Evolutionary conservation across 73 alveolate species (phyloP).

Genomic region (Symbiodinium pilosum): DNA sequence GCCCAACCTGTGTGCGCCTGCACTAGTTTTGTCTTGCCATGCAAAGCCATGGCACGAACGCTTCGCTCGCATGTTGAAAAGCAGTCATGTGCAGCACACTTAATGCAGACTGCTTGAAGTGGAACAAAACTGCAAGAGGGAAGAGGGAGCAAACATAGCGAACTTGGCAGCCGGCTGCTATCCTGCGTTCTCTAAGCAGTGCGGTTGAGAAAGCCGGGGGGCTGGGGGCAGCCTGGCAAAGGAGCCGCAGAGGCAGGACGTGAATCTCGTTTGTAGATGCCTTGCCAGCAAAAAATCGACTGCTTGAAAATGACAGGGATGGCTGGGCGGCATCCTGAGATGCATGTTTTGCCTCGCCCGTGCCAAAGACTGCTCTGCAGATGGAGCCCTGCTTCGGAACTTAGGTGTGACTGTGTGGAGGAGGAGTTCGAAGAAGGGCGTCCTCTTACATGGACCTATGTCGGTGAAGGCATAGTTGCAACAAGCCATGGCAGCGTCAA

Average conservation of each 20-base stretch:
- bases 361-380: not conserved
- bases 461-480: conserved; percentile 4
- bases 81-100: too few species aligned
- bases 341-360: not conserved
- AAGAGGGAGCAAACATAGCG: too few species aligned
- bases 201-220: not conserved
- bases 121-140: too few species aligned
- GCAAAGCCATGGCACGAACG: too few species aligned
- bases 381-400: too few species aligned
- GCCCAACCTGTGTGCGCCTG: not conserved
- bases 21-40: too few species aligned
- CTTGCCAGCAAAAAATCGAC: not conserved
- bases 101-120: too few species aligned
- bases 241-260: too few species aligned
- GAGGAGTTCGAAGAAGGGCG: conserved; percentile 48
- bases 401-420: conserved; percentile 68
- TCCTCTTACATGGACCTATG: conserved; percentile 74
- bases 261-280: not conserved
- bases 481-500: too few species aligned
- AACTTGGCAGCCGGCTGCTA: not conserved
- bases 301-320: not conserved
- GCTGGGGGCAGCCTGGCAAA: not conserved
- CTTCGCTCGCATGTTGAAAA: too few species aligned
- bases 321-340: not conserved
- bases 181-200: not conserved